Evolutionary conservation across 108 stramenopile genomes (phyloP).

Genomic region (Cyclotella choctawhatcheeana): DNA sequence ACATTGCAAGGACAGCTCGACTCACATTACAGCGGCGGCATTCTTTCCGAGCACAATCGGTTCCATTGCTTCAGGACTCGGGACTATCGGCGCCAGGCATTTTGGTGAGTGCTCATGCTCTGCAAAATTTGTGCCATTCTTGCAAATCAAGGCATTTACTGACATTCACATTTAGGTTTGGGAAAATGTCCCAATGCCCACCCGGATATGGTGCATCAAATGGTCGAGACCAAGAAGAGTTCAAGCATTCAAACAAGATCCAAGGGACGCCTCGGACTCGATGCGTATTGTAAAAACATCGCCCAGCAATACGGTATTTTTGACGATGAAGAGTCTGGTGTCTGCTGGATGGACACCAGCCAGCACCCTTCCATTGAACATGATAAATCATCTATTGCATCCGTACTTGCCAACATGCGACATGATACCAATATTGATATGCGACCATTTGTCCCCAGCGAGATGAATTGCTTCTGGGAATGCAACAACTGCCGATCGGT

Average conservation of each 20-base stretch:
- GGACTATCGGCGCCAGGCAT: constrained; percentile 51
- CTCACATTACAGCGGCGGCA: constrained; percentile 47
- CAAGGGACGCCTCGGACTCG: constrained; percentile 46
- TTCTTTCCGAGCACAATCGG: constrained; percentile 52
- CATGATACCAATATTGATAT: constrained; percentile 36
- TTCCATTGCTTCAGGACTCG: constrained; percentile 54
- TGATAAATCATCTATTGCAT: constrained; percentile 38
- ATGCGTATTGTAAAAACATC: constrained; percentile 53
- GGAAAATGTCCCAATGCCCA: constrained; percentile 49
- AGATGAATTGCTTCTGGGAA: constrained; percentile 56
- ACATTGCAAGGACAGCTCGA: constrained; percentile 44
- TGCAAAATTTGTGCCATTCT: too few relatives aligned
- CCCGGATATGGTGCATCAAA: constrained; percentile 32
- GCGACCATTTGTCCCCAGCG: constrained; percentile 36
- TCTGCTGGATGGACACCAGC: constrained; percentile 38
- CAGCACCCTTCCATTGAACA: constrained; percentile 3
- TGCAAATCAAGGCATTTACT: neutral
- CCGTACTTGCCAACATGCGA: constrained; percentile 44
- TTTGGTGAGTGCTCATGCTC: constrained; percentile 42
- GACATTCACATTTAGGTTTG: constrained; percentile 22
- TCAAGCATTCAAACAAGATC: constrained; percentile 43
- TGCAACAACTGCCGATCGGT: constrained; percentile 46
- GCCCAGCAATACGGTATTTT: constrained; percentile 39
- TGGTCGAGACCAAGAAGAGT: constrained; percentile 51
- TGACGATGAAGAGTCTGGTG: constrained; percentile 37